A percentile compares a stretch with the other conserved stretches of the same genome.
phyloP scores from a whole-genome alignment of 768 basidiomycete species.

The Naganishia onofrii region DNA sequence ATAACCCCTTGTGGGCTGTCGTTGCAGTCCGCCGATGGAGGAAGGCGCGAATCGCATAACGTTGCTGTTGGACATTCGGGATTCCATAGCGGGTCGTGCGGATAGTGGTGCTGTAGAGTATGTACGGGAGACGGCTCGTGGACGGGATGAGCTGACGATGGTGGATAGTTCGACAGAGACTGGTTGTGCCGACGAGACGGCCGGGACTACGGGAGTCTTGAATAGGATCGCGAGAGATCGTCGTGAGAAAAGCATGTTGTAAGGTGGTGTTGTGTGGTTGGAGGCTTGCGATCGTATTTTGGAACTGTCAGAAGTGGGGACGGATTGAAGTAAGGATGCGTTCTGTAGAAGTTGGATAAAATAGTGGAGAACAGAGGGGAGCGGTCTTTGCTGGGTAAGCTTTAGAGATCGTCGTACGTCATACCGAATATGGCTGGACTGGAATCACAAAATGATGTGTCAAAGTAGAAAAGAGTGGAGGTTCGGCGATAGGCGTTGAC shows the following conservation, averaged over 20 bases:
- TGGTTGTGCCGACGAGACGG: neutral
- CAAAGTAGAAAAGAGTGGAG: too few species aligned
- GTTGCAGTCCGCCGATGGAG: slow-evolving; percentile 1
- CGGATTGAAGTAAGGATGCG: neutral
- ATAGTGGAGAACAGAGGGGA: too few species aligned
- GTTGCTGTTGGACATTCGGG: slow-evolving; percentile 8
- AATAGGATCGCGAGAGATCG: slow-evolving; percentile 13
- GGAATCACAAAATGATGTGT: too few species aligned
- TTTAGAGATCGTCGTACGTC: too few species aligned
- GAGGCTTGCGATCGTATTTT: neutral
- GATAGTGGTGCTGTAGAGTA: slow-evolving; percentile 2
- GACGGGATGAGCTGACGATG: slow-evolving; percentile 13
- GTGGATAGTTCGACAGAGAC: slow-evolving; percentile 15
- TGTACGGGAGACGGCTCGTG: slow-evolving; percentile 16
- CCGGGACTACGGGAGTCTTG: slow-evolving; percentile 21
- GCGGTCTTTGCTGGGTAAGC: too few species aligned
- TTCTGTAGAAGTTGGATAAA: too few species aligned
- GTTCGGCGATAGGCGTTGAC: too few species aligned
- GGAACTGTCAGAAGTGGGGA: neutral
- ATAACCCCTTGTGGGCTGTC: slow-evolving; percentile 31
- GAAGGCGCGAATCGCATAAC: slow-evolving; percentile 13
- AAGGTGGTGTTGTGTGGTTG: neutral
- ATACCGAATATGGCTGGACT: too few species aligned
- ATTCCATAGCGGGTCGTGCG: neutral
- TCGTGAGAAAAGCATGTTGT: slow-evolving; percentile 19